These are phyloP conservation scores for Teratosphaeria epicoccoides DNA, from an alignment of 2,329 filamentous ascomycete genomes.

Conservation along the genomic window DNA sequence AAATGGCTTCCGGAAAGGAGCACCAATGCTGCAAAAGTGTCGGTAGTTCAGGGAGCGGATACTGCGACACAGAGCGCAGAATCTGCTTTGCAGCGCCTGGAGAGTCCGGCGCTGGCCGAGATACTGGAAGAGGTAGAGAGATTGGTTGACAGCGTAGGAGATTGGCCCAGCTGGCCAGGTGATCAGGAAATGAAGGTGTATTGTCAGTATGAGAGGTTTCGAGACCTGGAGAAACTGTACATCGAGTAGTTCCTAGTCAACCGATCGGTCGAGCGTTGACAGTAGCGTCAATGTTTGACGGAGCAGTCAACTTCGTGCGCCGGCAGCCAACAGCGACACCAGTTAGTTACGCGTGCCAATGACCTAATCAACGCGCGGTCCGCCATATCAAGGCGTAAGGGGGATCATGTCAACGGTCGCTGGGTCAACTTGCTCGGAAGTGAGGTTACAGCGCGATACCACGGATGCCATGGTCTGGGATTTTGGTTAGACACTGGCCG, in stretches of 20 bases:
- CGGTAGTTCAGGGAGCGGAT: not conserved
- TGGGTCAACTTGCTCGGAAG: no score
- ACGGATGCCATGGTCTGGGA: no score
- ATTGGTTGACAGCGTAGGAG: slow-evolving; percentile 26
- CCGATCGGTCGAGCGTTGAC: no score
- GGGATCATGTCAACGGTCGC: no score
- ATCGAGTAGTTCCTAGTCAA: no score
- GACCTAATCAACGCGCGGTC: no score
- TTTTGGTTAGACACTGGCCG: not conserved
- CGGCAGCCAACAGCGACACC: no score
- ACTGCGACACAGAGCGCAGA: not conserved
- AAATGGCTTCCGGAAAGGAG: slow-evolving; percentile 12
- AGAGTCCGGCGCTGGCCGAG: slow-evolving; percentile 8
- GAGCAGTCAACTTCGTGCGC: no score
- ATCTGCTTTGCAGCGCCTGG: slow-evolving; percentile 7
- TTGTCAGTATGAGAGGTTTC: slow-evolving; percentile 5
- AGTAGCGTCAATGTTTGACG: no score
- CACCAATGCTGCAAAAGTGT: not conserved
- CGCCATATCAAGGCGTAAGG: no score
- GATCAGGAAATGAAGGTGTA: slow-evolving; percentile 31
- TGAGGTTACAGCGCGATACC: no score
- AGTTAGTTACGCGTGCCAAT: no score
- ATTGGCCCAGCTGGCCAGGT: slow-evolving; percentile 36
- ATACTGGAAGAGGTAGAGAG: slow-evolving; percentile 11
- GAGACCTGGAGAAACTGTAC: not conserved